Base-by-base conservation (phyloP, 139 green algal genomes). In the Spirogloea muscicola region DNA sequence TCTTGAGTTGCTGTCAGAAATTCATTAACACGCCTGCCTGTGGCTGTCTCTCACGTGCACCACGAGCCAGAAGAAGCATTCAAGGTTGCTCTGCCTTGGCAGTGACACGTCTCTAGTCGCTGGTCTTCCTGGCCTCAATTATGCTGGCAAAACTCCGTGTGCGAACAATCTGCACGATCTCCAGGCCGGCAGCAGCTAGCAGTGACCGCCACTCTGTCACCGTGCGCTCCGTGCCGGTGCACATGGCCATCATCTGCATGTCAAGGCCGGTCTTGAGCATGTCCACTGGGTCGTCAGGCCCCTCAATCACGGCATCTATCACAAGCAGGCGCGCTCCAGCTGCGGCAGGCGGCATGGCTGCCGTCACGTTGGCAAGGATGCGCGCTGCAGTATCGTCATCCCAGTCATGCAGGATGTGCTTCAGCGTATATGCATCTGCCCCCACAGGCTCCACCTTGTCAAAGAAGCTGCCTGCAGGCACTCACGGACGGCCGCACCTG, bases 381-480 rank as follows among this genome's bases (percentile, higher is more conserved):
- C 16, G 3, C 31, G 4, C 42, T 3, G n/a, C 76, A n/a, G 52
- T 3, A 5, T 25, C 5, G 43, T 78, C 70, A 33, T 68, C 63
- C 70, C 70, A 78, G 29, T 78, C 70, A 38, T 78, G 70, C 7
- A 78, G 18, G 31, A 78, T 78, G 38, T 77, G 34, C 61, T 78
- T 78, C 59, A 78, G 57, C 52, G 75, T 41, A 13, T 74, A 74
- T 31, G 68, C 65, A 16, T 74, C 65, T 69, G 9, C 57, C 7
- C 49, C 65, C 5, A 33, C 37, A 55, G 46, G 52, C 52, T 62
- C 52, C 52, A 62, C 52, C 9, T 62, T 62, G 38, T 5, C 52
- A 7, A 62, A 62, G 7, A 62, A 62, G 52, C 40, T 7, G 9
- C 52, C 52, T 62, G 6, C 40, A n/a, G n/a, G n/a, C n/a, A n/a